Base-by-base conservation (phyloP, 2,329 filamentous ascomycete species). In the Colletotrichum eremochloae region DNA sequence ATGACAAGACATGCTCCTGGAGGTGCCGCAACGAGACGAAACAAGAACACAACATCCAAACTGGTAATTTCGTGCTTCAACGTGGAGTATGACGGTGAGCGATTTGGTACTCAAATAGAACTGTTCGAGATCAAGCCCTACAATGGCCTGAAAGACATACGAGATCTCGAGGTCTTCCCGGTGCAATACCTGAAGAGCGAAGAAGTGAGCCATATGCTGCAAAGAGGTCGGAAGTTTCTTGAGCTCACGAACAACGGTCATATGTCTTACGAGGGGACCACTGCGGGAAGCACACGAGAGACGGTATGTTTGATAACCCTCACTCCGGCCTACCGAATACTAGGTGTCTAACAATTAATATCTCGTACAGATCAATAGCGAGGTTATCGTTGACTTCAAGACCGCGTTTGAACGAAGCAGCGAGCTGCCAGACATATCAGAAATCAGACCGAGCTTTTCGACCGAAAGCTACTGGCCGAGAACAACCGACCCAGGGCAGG, bases 241-340 rank as follows among this genome's bases (percentile, higher is more conserved):
- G 71, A 77, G 18, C 63, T 75, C 3, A 76, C 74, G 1, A 61
- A 55, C 1, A 71, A 76, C 5, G 77, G 77, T 20, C 78, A 81
- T 48, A 76, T 77, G 71, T 72, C 76, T 7, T 80, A 81, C 46
- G 75, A 77, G 18, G 78, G 80, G 1, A 65, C 75, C 9, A 78
- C 79, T 0, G 55, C 77, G 29, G 75, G 74, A 2, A 65, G 57
- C 36, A 75, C 62, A 33, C 73, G 71, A 8, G 75, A 79, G 64
- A 75, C 78, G 67, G 76, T 76, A 69, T 14, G 73, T 70, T 11
- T 46, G 8, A 36, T 29, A 9, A 8, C 20, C 56, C 52, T 2
- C 20, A 7, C 12, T 5, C 1, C 2, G 48, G 15, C 5, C 11
- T 31, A 2, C 15, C 11, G 14, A 4, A 2, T 5, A n/a, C 12